phyloP scores from a whole-genome alignment of 129 eudicot genomes.

The Sambucus nigra region DNA sequence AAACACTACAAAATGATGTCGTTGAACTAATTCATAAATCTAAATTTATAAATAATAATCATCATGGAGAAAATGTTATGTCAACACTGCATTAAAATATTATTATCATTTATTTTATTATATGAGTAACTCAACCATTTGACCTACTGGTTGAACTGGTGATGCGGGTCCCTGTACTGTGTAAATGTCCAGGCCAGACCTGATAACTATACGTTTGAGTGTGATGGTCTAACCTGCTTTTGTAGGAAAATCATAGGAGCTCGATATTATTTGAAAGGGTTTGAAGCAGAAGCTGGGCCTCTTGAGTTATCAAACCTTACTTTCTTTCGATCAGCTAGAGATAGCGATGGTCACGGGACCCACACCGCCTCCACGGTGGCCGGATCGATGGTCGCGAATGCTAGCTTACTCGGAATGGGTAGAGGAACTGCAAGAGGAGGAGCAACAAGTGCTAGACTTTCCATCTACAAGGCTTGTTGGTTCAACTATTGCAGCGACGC shows the following conservation, averaged over 20 bases:
- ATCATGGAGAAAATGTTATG: no score
- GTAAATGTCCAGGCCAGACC: no score
- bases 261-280: conserved; percentile 48
- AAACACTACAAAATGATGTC: no score
- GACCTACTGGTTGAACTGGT: no score
- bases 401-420: conserved; percentile 35
- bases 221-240: background rate
- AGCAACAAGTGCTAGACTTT: conserved; percentile 53
- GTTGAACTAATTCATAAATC: no score
- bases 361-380: conserved; percentile 68
- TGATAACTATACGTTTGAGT: no score
- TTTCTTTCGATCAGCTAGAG: conserved; percentile 50
- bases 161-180: no score
- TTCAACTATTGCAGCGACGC: conserved; percentile 41
- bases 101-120: no score
- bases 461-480: conserved; percentile 74
- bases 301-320: conserved; percentile 31
- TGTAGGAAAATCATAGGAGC: conserved; percentile 70
- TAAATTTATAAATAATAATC: no score
- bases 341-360: conserved; percentile 54
- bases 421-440: conserved; percentile 62
- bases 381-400: conserved; percentile 42
- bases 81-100: no score
- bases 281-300: conserved; percentile 32
- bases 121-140: no score